Conservation (phyloP, 169 alveolate genomes). For the Eimeria nieschulzi region DNA sequence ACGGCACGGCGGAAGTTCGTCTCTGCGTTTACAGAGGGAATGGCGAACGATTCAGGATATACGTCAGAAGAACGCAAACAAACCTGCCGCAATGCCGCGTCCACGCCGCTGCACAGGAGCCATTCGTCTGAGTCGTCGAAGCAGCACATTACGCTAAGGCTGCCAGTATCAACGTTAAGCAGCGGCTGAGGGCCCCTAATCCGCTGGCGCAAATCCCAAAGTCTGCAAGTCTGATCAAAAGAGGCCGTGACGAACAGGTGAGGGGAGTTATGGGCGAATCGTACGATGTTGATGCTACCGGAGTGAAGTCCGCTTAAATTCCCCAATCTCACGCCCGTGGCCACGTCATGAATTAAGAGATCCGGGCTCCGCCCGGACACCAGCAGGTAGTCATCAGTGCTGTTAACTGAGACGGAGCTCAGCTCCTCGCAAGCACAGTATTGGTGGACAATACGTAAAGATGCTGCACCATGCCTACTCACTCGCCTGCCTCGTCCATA, state of each 20-base stretch:
- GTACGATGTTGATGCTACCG: slow-evolving; percentile 78
- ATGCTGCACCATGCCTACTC: slow-evolving; percentile 51
- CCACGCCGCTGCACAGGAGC: slow-evolving; percentile 72
- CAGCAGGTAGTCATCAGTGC: slow-evolving; percentile 79
- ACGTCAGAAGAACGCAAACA: slow-evolving; percentile 49
- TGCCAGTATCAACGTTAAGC: slow-evolving; percentile 74
- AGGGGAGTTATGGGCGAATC: slow-evolving; percentile 78
- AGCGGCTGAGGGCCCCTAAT: slow-evolving; percentile 70
- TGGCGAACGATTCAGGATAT: slow-evolving; percentile 34
- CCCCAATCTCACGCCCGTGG: slow-evolving; percentile 76
- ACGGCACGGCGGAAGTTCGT: slow-evolving; percentile 70
- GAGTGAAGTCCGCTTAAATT: slow-evolving; percentile 72
- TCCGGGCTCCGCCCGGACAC: slow-evolving; percentile 78
- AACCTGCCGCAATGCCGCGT: slow-evolving; percentile 70
- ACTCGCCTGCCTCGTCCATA: slow-evolving; percentile 47
- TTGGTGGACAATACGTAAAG: slow-evolving; percentile 64
- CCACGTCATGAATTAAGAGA: slow-evolving; percentile 72
- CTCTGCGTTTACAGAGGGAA: slow-evolving; percentile 66
- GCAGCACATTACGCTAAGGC: slow-evolving; percentile 79
- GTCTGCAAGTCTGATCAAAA: slow-evolving; percentile 79
- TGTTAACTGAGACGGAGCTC: slow-evolving; percentile 78
- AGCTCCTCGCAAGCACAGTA: slow-evolving; percentile 66
- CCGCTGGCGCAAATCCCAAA: slow-evolving; percentile 81
- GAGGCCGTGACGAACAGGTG: slow-evolving; percentile 80
- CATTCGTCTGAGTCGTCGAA: slow-evolving; percentile 76